phyloP scores from a whole-genome alignment of 495 filamentous ascomycete genomes.

The Xylaria bambusicola region DNA sequence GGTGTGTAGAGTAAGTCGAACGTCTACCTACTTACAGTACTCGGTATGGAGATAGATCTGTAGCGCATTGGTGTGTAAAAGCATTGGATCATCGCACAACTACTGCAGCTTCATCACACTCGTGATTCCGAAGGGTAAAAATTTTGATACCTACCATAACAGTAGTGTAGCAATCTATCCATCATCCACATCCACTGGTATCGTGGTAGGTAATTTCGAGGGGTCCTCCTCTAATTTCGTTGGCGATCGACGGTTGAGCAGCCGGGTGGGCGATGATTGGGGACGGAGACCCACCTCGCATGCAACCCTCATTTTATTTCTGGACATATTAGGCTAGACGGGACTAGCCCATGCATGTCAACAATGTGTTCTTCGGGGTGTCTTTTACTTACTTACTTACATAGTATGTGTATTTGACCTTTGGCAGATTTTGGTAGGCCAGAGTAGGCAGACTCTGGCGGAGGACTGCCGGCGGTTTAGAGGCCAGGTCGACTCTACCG shows the following conservation, averaged over 20 bases:
- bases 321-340: slow-evolving; percentile 9
- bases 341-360: neutral
- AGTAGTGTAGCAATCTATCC: too few relatives aligned
- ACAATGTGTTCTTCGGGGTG: neutral
- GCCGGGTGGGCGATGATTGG: slow-evolving; percentile 11
- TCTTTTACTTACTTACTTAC: too few relatives aligned
- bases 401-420: too few relatives aligned
- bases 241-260: slow-evolving; percentile 20
- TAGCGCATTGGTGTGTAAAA: too few relatives aligned
- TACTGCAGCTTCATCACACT: slow-evolving; percentile 12
- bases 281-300: slow-evolving; percentile 2
- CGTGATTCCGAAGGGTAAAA: slow-evolving; percentile 6
- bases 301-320: slow-evolving; percentile 21
- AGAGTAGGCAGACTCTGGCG: too few relatives aligned
- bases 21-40: neutral
- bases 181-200: slow-evolving; percentile 1
- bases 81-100: neutral
- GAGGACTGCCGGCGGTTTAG: too few relatives aligned
- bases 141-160: neutral
- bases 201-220: slow-evolving; percentile 15
- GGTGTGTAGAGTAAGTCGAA: too few relatives aligned
- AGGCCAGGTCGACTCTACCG: too few relatives aligned
- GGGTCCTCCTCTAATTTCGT: slow-evolving; percentile 16
- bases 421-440: too few relatives aligned
- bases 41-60: neutral